Evolutionary conservation across 2,329 filamentous ascomycete genomes (phyloP), one percentile per base, ranked within the genome.

Genomic region (Ampelomyces quisqualis): DNA sequence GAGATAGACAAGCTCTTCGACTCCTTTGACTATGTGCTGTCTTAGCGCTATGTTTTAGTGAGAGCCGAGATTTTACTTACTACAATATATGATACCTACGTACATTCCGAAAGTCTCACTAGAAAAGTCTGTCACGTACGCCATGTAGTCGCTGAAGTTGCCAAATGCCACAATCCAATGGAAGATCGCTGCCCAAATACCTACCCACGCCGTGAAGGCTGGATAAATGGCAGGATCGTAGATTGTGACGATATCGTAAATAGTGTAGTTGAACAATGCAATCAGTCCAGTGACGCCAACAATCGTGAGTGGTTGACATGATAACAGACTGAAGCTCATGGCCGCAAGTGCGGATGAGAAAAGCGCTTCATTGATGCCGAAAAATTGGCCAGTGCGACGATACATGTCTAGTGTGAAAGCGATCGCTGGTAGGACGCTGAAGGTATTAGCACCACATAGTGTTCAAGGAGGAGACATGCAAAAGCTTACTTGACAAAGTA

Each of bases 381-480:
- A 80, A 62, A 77, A 79, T 13, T 71, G 68, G 17, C 72, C 73
- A 1, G 78, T 81, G 11, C 75, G 70, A 5, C 77, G 71, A 39
- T 75, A 72, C 76, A 81, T 81, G 55, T 82, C 78, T 13, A 81
- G 65, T 2, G 75, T 75, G 49, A 79, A 82, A 2, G 79, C 79
- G 3, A 82, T 67, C 0, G 79, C 79, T 4, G 79, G 79, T 3
- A 82, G 69, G 1, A 82, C 67, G 45, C 75, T 72, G 20, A 7
- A 1, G 10, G 10, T 6, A 23, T 55, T 37, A 53, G 43, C 22
- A 14, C n/a, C 2, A 18, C 7, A 9, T 10, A 14, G n/a, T n/a
- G n/a, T 6, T 5, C n/a, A n/a, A 20, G 11, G n/a, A 7, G 3
- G 13, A 20, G 7, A 19, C n/a, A 6, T 14, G 19, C 13, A 5